Evolutionary conservation across 805 yeast species (phyloP).

Genomic region (Yarrowia sp.): DNA sequence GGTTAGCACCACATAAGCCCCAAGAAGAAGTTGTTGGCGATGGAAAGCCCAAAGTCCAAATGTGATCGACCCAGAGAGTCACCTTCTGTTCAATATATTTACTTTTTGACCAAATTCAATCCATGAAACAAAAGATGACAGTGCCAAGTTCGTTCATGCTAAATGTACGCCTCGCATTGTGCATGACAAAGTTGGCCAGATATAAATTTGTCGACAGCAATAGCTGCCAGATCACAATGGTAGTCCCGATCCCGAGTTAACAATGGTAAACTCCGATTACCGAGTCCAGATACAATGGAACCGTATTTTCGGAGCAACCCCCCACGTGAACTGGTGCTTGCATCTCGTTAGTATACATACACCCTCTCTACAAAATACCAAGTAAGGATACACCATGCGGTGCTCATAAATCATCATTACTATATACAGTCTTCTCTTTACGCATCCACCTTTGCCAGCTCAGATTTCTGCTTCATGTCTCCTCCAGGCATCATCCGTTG

Average conservation of each 20-base stretch:
- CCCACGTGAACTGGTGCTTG: too few relatives aligned
- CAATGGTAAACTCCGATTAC: too few relatives aligned
- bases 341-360: background rate
- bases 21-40: too few relatives aligned
- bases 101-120: background rate
- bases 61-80: too few relatives aligned
- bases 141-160: too few relatives aligned
- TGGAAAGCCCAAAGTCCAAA: too few relatives aligned
- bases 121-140: background rate
- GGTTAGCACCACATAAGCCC: too few relatives aligned
- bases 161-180: background rate
- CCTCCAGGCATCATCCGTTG: slow-evolving; percentile 23
- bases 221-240: background rate
- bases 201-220: background rate
- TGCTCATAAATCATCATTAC: slow-evolving; percentile 23
- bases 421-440: slow-evolving; percentile 21
- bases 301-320: background rate
- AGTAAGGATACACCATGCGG: background rate
- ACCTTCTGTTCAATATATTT: too few relatives aligned
- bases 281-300: background rate
- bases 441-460: slow-evolving; percentile 24
- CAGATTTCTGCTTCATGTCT: slow-evolving; percentile 22
- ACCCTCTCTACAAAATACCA: background rate
- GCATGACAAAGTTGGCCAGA: background rate
- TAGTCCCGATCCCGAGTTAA: background rate